Conservation (phyloP, 2,329 filamentous ascomycete species). For the Pyrenophora teres region DNA sequence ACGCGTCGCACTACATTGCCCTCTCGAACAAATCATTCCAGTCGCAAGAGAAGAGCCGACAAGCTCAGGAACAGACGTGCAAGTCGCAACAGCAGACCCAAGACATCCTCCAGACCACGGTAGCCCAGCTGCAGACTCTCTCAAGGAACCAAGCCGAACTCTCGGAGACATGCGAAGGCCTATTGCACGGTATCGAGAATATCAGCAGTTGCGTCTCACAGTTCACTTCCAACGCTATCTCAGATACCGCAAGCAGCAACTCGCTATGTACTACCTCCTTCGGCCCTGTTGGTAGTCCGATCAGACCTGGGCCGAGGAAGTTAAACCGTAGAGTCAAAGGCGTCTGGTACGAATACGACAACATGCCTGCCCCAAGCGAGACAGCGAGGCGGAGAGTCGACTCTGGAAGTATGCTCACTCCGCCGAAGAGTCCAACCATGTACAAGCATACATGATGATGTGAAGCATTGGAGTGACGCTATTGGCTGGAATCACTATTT, state of each 20-base stretch:
- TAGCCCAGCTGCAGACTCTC: slow-evolving; percentile 36
- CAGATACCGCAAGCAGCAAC: slow-evolving; percentile 21
- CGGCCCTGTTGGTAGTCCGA: slow-evolving; percentile 26
- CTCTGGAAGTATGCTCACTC: slow-evolving; percentile 27
- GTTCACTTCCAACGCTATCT: slow-evolving; percentile 16
- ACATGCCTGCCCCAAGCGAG: slow-evolving; percentile 5
- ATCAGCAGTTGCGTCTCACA: slow-evolving; percentile 25
- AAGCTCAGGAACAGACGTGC: slow-evolving; percentile 33
- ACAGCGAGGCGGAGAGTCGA: slow-evolving; percentile 22
- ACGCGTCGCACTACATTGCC: slow-evolving; percentile 44
- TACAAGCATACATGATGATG: slow-evolving; percentile 14
- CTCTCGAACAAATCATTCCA: slow-evolving; percentile 40
- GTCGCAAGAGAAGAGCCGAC: slow-evolving; percentile 33
- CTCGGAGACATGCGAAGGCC: slow-evolving; percentile 33
- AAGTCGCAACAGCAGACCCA: slow-evolving; percentile 35
- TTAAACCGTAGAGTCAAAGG: slow-evolving; percentile 42
- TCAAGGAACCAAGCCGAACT: slow-evolving; percentile 36
- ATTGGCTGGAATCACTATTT: no score
- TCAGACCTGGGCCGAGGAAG: slow-evolving; percentile 39
- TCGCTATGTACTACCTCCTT: slow-evolving; percentile 14
- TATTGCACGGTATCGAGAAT: slow-evolving; percentile 37
- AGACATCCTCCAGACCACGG: slow-evolving; percentile 31
- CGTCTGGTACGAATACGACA: slow-evolving; percentile 47
- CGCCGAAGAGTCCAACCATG: slow-evolving; percentile 27
- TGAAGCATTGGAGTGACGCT: background rate